Conservation (phyloP, 495 filamentous ascomycete genomes). For the Penicillium coffeae region DNA sequence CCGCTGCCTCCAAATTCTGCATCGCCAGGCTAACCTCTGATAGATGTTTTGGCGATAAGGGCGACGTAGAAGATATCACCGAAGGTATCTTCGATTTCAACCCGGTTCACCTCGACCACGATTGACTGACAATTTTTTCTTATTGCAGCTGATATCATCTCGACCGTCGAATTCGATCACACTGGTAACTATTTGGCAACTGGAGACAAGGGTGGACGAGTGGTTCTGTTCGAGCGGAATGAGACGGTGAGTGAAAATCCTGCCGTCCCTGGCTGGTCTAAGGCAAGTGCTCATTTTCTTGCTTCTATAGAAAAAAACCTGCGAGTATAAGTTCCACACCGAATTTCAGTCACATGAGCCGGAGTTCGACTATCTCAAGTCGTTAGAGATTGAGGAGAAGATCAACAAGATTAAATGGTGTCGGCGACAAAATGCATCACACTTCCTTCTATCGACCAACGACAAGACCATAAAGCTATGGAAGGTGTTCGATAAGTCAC, state of each 20-base stretch:
- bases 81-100: constrained; percentile 62
- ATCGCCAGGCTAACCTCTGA: constrained; percentile 10
- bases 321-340: constrained; percentile 99
- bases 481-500: constrained; percentile 99
- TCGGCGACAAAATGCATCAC: constrained; percentile 92
- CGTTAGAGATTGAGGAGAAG: constrained; percentile 98
- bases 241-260: constrained; percentile 65
- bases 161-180: constrained; percentile 98
- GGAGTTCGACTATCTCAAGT: constrained; percentile 99
- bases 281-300: not conserved
- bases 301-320: constrained; percentile 86
- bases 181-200: constrained; percentile 98
- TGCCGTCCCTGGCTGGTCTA: too few species aligned
- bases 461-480: constrained; percentile 99
- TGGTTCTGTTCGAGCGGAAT: constrained; percentile 96
- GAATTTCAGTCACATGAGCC: constrained; percentile 99
- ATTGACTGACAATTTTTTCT: constrained; percentile 12
- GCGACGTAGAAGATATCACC: constrained; percentile 99
- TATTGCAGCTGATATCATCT: constrained; percentile 89
- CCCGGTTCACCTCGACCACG: constrained; percentile 7
- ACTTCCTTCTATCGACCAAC: constrained; percentile 97
- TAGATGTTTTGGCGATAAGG: constrained; percentile 99
- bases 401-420: constrained; percentile 99
- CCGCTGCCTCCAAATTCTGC: not conserved
- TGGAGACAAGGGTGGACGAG: constrained; percentile 94